Percentiles rank a stretch among this genome's conserved stretches.
Evolutionary conservation across 169 alveolate genomes (phyloP).

Genomic region (Eimeria necatrix): DNA sequence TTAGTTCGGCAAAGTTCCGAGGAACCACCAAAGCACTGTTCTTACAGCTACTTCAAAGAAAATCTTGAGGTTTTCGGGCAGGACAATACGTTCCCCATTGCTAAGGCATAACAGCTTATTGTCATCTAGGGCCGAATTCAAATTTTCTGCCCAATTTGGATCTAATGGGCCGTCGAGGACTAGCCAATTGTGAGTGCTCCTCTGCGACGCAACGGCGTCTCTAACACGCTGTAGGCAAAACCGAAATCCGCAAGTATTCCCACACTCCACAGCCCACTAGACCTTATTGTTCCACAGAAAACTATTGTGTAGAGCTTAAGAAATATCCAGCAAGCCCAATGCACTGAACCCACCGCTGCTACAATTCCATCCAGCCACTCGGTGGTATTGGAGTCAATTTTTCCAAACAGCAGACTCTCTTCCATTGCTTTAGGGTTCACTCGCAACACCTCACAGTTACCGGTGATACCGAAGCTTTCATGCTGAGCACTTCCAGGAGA

Average conservation of each 20-base stretch:
- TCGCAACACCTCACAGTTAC: slow-evolving; percentile 50
- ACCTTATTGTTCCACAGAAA: background rate
- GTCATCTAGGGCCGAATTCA: slow-evolving; percentile 97
- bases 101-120: slow-evolving; percentile 95
- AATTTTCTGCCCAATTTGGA: slow-evolving; percentile 98
- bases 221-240: slow-evolving; percentile 66
- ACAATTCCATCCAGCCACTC: slow-evolving; percentile 97
- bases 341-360: slow-evolving; percentile 90
- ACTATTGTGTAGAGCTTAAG: slow-evolving; percentile 4
- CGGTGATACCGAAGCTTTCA: background rate
- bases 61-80: slow-evolving; percentile 94
- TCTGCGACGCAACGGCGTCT: slow-evolving; percentile 59
- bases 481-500: background rate
- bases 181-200: slow-evolving; percentile 93
- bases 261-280: background rate
- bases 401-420: slow-evolving; percentile 93
- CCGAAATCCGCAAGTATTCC: background rate
- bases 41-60: slow-evolving; percentile 92
- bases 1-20: too few species aligned
- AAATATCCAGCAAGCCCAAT: background rate
- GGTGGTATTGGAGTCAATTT: slow-evolving; percentile 95
- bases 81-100: slow-evolving; percentile 95
- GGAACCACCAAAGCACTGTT: too few species aligned
- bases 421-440: slow-evolving; percentile 97
- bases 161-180: slow-evolving; percentile 98